These are phyloP conservation scores for Protomyces inouyei DNA, from an alignment of 1,139 yeast species.

Conservation along the genomic window DNA sequence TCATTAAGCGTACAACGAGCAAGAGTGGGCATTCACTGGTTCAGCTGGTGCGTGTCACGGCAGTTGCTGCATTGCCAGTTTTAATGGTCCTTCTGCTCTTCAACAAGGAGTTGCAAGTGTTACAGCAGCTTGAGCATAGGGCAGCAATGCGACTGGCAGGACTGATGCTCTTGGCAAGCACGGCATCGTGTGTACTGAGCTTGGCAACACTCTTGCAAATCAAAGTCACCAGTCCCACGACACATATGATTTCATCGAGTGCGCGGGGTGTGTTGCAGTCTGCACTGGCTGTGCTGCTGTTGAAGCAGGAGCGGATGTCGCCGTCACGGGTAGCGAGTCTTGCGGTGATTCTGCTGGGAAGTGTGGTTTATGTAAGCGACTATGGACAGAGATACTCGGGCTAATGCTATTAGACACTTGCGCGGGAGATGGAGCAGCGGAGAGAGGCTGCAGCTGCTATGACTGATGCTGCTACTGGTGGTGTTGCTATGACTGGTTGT, in stretches of 20 bases:
- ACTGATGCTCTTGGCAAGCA: background rate
- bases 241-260: conserved; percentile 18
- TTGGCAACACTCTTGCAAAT: conserved; percentile 21
- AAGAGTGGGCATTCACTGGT: background rate
- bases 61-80: background rate
- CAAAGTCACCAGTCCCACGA: conserved; percentile 20
- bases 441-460: background rate
- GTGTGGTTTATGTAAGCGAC: background rate
- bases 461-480: no score
- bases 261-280: conserved; percentile 15
- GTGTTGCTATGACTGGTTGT: no score
- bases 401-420: background rate
- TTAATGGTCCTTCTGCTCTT: background rate
- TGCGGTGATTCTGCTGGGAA: conserved; percentile 9
- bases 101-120: background rate
- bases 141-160: background rate
- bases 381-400: background rate
- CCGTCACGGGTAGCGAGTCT: background rate
- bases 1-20: conserved; percentile 2
- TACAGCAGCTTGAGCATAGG: background rate
- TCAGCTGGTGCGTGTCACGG: background rate
- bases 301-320: background rate
- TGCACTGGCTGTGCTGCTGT: conserved; percentile 7
- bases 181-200: conserved; percentile 3
- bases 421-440: background rate